A percentile compares a stretch with the other conserved stretches of the same genome.
Evolutionary conservation across 176 grass and related monocot species (phyloP).

Genomic region (Musa itinerans): DNA sequence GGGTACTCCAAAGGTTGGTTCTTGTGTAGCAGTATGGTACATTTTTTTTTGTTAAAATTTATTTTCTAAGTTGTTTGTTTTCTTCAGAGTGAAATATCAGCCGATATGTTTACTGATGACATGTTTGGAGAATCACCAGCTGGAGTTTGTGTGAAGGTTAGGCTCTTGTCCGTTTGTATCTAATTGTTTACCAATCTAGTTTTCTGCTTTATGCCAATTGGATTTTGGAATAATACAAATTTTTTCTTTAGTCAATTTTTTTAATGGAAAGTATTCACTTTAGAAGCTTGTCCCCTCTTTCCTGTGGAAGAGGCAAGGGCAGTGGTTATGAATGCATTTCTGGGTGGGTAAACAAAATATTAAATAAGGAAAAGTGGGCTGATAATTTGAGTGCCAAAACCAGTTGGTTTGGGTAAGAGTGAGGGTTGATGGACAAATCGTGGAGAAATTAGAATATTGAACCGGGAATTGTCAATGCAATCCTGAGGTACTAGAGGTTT

Average conservation of each 20-base stretch:
- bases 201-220: neutral
- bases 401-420: no score
- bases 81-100: conserved; percentile 71
- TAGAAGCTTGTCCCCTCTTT: no score
- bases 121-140: conserved; percentile 94
- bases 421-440: no score
- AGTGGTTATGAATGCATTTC: no score
- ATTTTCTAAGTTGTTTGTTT: neutral
- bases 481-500: no score
- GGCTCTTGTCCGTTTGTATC: conserved; percentile 4
- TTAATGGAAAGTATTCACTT: no score
- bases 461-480: no score
- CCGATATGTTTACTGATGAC: conserved; percentile 91
- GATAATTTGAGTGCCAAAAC: no score
- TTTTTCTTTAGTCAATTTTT: neutral
- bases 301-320: no score
- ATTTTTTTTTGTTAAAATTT: neutral
- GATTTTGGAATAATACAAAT: neutral
- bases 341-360: no score
- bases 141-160: conserved; percentile 65
- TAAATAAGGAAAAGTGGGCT: no score
- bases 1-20: conserved; percentile 77
- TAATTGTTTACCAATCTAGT: neutral
- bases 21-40: conserved; percentile 16
- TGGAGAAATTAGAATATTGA: no score